These are phyloP conservation scores for Leccinum angustisporum DNA, from an alignment of 1,284 basidiomycete species.

Conservation along the genomic window DNA sequence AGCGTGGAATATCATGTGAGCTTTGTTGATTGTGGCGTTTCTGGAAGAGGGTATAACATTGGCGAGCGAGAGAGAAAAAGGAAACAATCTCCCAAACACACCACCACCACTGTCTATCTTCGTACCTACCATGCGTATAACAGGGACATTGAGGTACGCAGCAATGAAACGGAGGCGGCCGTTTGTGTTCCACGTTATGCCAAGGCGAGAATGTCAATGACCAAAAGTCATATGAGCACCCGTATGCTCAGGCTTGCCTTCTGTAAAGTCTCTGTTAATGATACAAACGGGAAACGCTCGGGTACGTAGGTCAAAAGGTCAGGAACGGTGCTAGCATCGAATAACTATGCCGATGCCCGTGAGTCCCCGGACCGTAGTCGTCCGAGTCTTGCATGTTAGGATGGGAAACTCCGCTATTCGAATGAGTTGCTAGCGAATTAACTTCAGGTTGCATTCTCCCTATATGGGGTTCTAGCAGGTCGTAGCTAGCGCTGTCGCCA, in stretches of 20 bases:
- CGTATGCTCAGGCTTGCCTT: background rate
- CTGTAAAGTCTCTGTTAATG: background rate
- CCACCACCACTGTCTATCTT: slow-evolving; percentile 3
- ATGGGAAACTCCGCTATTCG: background rate
- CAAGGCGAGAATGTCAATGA: background rate
- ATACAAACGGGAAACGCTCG: background rate
- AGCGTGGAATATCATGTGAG: background rate
- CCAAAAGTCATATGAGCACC: background rate
- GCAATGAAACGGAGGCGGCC: background rate
- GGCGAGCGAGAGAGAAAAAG: background rate
- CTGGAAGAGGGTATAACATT: background rate
- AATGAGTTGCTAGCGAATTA: background rate
- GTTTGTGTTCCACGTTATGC: slow-evolving; percentile 1
- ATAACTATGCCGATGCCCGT: background rate
- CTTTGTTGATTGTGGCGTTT: background rate
- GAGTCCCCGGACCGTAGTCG: background rate
- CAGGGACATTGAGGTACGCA: background rate
- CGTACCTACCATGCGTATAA: background rate
- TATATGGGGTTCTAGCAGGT: background rate
- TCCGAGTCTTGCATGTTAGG: background rate
- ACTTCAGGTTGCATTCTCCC: background rate
- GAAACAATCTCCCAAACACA: slow-evolving; percentile 4
- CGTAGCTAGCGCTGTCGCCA: background rate
- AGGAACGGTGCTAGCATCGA: background rate
- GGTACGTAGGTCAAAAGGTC: background rate